Conservation (phyloP, 108 stramenopile species). For the Cyclotella atomus region DNA sequence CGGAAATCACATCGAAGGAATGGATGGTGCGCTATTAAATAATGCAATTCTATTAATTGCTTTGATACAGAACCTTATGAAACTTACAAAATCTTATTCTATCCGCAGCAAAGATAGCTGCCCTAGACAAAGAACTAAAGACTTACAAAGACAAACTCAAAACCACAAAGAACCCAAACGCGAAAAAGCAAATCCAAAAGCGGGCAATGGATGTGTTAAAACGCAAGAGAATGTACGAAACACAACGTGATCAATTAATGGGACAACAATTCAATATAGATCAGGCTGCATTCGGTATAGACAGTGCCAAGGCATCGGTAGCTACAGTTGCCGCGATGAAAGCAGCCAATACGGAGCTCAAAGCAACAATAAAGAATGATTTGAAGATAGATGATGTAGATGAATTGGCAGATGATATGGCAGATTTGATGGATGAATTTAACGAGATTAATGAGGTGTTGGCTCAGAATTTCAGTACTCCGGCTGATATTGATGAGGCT, state of each 20-base stretch:
- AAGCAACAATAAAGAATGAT: conserved; percentile 84
- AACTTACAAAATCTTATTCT: neutral
- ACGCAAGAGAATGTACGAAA: conserved; percentile 97
- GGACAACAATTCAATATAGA: conserved; percentile 98
- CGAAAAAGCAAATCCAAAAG: conserved; percentile 80
- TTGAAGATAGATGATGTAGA: conserved; percentile 95
- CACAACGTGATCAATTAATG: conserved; percentile 93
- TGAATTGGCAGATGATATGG: conserved; percentile 91
- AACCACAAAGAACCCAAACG: conserved; percentile 72
- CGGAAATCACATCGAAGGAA: conserved; percentile 61
- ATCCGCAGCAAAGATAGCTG: conserved; percentile 62
- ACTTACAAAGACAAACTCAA: conserved; percentile 89
- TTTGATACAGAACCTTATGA: neutral
- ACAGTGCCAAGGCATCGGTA: conserved; percentile 93
- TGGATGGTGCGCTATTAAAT: conserved; percentile 69
- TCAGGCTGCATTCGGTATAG: conserved; percentile 91
- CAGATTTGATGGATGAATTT: conserved; percentile 84
- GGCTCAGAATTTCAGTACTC: conserved; percentile 91
- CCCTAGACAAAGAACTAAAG: conserved; percentile 80
- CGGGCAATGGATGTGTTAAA: conserved; percentile 94
- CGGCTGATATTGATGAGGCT: conserved; percentile 95
- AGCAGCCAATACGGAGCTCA: conserved; percentile 88
- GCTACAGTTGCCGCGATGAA: conserved; percentile 96
- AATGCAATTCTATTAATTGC: neutral
- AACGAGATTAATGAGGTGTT: conserved; percentile 96